Conservation (phyloP, 768 basidiomycete genomes). For the Lactarius akahatsu region DNA sequence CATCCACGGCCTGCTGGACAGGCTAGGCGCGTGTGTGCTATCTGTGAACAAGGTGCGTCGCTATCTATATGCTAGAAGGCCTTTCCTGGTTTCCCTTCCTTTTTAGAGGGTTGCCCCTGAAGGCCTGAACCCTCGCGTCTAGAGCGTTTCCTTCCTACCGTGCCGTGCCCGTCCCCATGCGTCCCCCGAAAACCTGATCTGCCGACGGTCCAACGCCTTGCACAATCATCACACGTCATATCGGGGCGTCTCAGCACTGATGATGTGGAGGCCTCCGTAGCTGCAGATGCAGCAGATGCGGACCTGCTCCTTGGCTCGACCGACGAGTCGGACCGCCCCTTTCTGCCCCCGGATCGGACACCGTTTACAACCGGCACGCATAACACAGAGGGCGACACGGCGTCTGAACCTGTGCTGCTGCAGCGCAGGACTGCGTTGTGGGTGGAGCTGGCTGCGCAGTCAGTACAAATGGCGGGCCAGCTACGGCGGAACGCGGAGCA, state of each 20-base stretch:
- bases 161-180: background rate
- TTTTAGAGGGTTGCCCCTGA: conserved; percentile 40
- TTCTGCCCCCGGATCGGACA: conserved; percentile 29
- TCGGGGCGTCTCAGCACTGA: conserved; percentile 18
- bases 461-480: conserved; percentile 83
- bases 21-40: conserved; percentile 51
- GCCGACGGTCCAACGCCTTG: background rate
- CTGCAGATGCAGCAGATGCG: background rate
- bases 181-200: conserved; percentile 36
- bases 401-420: too few species aligned
- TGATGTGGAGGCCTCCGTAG: background rate
- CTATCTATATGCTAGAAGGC: background rate
- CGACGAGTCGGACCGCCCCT: conserved; percentile 32
- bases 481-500: conserved; percentile 38
- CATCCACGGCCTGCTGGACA: conserved; percentile 52
- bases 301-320: conserved; percentile 16
- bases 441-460: conserved; percentile 68
- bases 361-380: background rate
- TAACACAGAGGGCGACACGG: background rate
- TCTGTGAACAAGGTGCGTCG: conserved; percentile 53
- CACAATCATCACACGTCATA: conserved; percentile 29
- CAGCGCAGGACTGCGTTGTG: conserved; percentile 46
- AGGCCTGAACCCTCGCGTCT: conserved; percentile 37
- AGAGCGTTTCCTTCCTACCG: background rate
- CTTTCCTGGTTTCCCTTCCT: background rate